These are phyloP conservation scores for Candida glucosophila DNA, from an alignment of 1,139 yeast species.

Conservation along the genomic window DNA sequence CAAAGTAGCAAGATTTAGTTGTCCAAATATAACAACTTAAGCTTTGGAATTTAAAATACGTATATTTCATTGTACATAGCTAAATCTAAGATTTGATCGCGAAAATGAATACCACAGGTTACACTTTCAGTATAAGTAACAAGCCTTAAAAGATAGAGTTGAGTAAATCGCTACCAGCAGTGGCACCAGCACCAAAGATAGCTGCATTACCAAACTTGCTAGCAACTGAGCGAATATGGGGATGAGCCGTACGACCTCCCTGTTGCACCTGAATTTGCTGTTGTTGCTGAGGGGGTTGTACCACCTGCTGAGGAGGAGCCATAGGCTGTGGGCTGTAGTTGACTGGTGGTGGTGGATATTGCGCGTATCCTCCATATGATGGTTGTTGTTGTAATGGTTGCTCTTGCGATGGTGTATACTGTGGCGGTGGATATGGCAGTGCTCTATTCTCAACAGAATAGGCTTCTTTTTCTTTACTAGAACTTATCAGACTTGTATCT, in stretches of 20 bases:
- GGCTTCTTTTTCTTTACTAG: too few species aligned
- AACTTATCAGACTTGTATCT: too few species aligned
- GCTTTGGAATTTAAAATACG: too few species aligned
- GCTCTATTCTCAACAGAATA: background rate
- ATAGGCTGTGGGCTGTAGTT: constrained; percentile 31
- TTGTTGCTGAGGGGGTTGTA: constrained; percentile 9
- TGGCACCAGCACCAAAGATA: constrained; percentile 95
- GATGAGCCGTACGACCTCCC: constrained; percentile 16
- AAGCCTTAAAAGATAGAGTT: constrained; percentile 64
- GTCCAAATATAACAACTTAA: too few species aligned
- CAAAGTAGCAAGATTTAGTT: too few species aligned
- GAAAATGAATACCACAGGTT: constrained; percentile 1
- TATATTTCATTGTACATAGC: constrained; percentile 8
- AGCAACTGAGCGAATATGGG: constrained; percentile 60
- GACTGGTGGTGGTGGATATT: constrained; percentile 41
- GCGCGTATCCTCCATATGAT: constrained; percentile 38
- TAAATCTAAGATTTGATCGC: constrained; percentile 2
- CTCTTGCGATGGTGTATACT: constrained; percentile 20
- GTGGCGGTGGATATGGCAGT: constrained; percentile 14
- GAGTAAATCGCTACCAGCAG: constrained; percentile 81
- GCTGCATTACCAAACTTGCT: constrained; percentile 87
- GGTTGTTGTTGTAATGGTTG: constrained; percentile 18
- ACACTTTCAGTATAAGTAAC: constrained; percentile 1
- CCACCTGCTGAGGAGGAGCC: constrained; percentile 14
- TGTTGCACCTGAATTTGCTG: constrained; percentile 15